phyloP scores from a whole-genome alignment of 2,329 filamentous ascomycete species.

The Botryotinia globosa region DNA sequence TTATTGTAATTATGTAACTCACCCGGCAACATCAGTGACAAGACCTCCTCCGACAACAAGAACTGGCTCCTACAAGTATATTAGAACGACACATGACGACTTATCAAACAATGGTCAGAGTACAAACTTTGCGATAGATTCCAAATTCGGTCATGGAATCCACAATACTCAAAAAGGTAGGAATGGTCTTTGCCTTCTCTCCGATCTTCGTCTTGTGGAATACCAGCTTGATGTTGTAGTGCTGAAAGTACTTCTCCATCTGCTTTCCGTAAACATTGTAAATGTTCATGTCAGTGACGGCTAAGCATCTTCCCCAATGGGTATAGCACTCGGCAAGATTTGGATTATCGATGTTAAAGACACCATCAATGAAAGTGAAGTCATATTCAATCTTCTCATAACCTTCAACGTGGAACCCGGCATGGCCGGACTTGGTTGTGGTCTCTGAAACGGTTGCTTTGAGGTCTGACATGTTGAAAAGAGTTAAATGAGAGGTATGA shows the following conservation, averaged over 20 bases:
- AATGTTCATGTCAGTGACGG: conserved; percentile 70
- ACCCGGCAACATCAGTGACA: conserved; percentile 73
- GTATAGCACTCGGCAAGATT: conserved; percentile 65
- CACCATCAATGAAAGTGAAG: conserved; percentile 68
- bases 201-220: conserved; percentile 73
- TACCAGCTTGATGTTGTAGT: conserved; percentile 59
- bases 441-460: conserved; percentile 64
- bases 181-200: conserved; percentile 71
- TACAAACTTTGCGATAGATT: conserved; percentile 57
- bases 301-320: conserved; percentile 62
- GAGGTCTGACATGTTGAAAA: conserved; percentile 62
- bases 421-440: conserved; percentile 40
- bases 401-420: conserved; percentile 67
- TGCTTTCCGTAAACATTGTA: conserved; percentile 63
- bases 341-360: conserved; percentile 59
- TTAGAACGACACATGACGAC: conserved; percentile 16
- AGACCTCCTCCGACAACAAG: conserved; percentile 66
- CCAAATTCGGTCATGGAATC: conserved; percentile 74
- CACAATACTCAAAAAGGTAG: conserved; percentile 65
- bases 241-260: conserved; percentile 65
- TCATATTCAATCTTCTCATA: conserved; percentile 77
- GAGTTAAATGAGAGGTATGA: background rate
- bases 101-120: conserved; percentile 17
- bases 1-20: conserved; percentile 39
- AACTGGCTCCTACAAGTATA: conserved; percentile 53